Conservation (phyloP, 2,329 filamentous ascomycete species). For the Blastomyces parvus region DNA sequence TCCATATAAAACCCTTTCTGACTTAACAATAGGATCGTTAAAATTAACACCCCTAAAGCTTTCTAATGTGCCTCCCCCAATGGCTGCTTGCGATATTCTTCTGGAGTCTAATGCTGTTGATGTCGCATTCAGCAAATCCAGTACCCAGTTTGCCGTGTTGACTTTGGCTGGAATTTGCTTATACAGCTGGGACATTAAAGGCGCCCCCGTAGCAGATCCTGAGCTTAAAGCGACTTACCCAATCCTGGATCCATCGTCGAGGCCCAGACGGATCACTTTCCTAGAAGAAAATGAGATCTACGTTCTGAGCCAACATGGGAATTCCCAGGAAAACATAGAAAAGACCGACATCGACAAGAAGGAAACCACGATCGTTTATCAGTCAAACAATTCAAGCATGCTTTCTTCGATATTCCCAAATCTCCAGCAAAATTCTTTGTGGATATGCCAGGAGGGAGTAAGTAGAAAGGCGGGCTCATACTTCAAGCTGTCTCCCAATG, state of each 20-base stretch:
- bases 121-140: slow-evolving; percentile 59
- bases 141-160: slow-evolving; percentile 60
- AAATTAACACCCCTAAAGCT: slow-evolving; percentile 78
- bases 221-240: slow-evolving; percentile 32
- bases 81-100: slow-evolving; percentile 68
- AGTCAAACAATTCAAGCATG: slow-evolving; percentile 26
- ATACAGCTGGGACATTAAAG: slow-evolving; percentile 57
- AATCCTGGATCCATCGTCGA: slow-evolving; percentile 24
- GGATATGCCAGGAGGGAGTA: slow-evolving; percentile 28
- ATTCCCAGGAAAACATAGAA: slow-evolving; percentile 25
- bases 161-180: slow-evolving; percentile 57
- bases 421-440: slow-evolving; percentile 26
- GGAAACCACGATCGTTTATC: slow-evolving; percentile 23
- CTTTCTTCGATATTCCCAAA: slow-evolving; percentile 31
- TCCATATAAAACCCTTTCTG: slow-evolving; percentile 10
- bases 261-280: slow-evolving; percentile 41
- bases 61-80: slow-evolving; percentile 83
- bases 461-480: slow-evolving; percentile 24
- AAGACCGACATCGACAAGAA: slow-evolving; percentile 29
- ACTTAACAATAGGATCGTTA: slow-evolving; percentile 42
- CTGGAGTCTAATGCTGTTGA: slow-evolving; percentile 58
- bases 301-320: slow-evolving; percentile 32
- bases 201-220: slow-evolving; percentile 28
- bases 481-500: slow-evolving; percentile 22
- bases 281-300: slow-evolving; percentile 34